Evolutionary conservation across 345 rosid genomes (phyloP), one percentile per base, ranked within the genome.

Genomic region (Eucalyptus curtisii): DNA sequence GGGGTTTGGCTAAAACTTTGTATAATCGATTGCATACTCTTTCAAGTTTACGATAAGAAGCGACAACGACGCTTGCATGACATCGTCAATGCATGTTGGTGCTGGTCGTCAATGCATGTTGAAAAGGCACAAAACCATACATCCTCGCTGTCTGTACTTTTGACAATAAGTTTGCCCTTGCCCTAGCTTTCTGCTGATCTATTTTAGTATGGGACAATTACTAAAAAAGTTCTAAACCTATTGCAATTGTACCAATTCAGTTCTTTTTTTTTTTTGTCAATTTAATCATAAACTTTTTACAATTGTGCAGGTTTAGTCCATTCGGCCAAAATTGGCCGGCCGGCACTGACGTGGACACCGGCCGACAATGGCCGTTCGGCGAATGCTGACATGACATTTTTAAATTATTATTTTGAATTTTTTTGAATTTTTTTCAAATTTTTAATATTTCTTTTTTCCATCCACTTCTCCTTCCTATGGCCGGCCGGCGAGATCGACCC

Each of bases 281-380:
- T 50, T 50, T 50, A 50, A 0, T 50, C 22, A 0, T 50, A 50
- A 16, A 50, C 0, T 0, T 17, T 50, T 50, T 50, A 50, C 4
- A 50, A 50, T 50, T 50, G 0, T 7, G 2, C 0, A 0, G 3
- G 2, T 50, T 50, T 50, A 50, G 2, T 17, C 19, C 19, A 15
- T 49, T 1, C 3, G 3, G 0, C 52, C 3, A 49, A 49, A 49
- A 49, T 49, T 5, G 0, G 7, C 7, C 1, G 0, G 0, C 0
- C 1, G 3, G 7, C 0, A 0, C 3, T 49, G 0, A 49, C 17
- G 7, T 49, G 52, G 17, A 49, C 52, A 49, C 10, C 47, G 9
- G 3, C 47, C 10, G 11, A 3, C 3, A 3, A 45, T 45, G 3
- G 47, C 1, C 7, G 3, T 0, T 6, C 0, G 0, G 7, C 0